phyloP scores from a whole-genome alignment of 345 rosid genomes.

The Eucalyptus fibrosa region DNA sequence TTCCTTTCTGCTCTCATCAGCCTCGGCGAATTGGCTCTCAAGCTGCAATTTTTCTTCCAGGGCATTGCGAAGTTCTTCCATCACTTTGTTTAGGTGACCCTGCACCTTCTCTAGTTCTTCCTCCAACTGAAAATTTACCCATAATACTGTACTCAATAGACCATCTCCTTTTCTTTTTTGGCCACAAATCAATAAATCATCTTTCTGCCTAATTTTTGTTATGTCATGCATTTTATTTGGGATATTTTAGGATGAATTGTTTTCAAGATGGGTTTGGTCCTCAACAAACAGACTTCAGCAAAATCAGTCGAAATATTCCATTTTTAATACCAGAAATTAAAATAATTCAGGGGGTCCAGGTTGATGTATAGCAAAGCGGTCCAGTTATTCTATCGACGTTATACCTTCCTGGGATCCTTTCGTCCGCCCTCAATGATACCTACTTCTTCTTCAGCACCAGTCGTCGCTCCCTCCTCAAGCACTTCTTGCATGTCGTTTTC shows the following conservation, averaged over 20 bases:
- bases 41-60: too few species aligned
- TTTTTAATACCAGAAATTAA: neutral
- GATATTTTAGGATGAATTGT: too few species aligned
- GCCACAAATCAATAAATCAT: neutral
- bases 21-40: neutral
- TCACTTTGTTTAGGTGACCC: neutral
- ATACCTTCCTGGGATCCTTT: neutral
- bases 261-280: neutral
- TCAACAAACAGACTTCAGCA: neutral
- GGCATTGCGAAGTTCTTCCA: too few species aligned
- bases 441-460: neutral
- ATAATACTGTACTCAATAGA: neutral
- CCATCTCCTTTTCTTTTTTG: neutral
- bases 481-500: neutral
- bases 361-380: neutral
- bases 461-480: neutral
- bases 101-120: neutral
- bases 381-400: neutral
- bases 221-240: too few species aligned
- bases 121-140: neutral
- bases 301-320: neutral
- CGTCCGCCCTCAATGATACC: neutral
- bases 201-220: too few species aligned
- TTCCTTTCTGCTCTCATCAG: neutral
- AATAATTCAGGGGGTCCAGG: neutral